A percentile compares a stretch with the other conserved stretches of the same genome.
Conservation (phyloP, 2,329 filamentous ascomycete species). For the Aspergillus sp. region DNA sequence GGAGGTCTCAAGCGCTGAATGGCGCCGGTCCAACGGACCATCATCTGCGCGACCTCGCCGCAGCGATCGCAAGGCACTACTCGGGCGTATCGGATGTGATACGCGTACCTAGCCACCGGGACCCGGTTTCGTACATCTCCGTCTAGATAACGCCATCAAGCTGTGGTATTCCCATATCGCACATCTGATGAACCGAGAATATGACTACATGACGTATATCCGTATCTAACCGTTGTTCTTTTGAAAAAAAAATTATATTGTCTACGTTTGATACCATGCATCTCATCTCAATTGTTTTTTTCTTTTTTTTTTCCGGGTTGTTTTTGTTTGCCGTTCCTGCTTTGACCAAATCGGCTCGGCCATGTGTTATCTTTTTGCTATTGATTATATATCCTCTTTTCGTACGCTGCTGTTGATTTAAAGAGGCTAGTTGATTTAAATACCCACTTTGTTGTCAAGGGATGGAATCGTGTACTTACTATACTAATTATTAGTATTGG, state of each 20-base stretch:
- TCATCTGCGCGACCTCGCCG: slow-evolving; percentile 35
- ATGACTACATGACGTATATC: slow-evolving; percentile 9
- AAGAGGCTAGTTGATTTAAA: background rate
- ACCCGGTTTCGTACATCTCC: background rate
- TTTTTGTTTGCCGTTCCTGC: background rate
- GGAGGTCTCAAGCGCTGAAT: slow-evolving; percentile 30
- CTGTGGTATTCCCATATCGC: background rate
- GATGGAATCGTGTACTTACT: background rate
- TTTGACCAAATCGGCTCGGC: background rate
- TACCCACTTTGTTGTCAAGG: slow-evolving; percentile 1
- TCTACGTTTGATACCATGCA: slow-evolving; percentile 20
- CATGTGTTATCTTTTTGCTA: background rate
- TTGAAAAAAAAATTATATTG: slow-evolving; percentile 5
- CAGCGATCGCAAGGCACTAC: slow-evolving; percentile 65
- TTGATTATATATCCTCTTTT: background rate
- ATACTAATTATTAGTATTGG: background rate
- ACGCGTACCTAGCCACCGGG: slow-evolving; percentile 51
- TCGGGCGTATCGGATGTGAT: slow-evolving; percentile 80
- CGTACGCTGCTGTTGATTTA: background rate
- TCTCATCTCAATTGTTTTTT: slow-evolving; percentile 17
- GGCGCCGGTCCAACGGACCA: slow-evolving; percentile 37
- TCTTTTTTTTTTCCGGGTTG: slow-evolving; percentile 18
- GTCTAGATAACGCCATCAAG: background rate
- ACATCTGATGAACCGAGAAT: slow-evolving; percentile 7
- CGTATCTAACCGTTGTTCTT: slow-evolving; percentile 2